Base-by-base conservation (phyloP, 495 filamentous ascomycete genomes). In the Aspergillus bridgeri region DNA sequence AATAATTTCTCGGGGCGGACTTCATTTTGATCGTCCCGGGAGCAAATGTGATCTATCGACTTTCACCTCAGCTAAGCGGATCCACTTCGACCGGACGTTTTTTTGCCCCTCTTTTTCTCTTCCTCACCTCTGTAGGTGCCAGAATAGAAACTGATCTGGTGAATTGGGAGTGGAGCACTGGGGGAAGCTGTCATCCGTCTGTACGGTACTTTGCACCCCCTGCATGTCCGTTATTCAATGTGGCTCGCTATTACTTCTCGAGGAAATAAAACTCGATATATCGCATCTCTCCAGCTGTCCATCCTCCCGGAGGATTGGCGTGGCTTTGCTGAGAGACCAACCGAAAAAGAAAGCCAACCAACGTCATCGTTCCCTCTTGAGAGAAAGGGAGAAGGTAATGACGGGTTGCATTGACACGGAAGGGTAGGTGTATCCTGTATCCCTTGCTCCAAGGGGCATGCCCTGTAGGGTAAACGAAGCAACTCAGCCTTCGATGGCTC, bases 191-290 rank as follows among this genome's bases (percentile, higher is more conserved):
- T 17, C 22, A 24, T 51, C 52, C 50, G 44, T 17, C 33, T 58
- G 51, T 46, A 52, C 22, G 51, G 63, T 57, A 58, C 54, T 58
- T 60, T 54, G 44, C 5, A 23, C 33, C 55, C 62, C 58, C 64
- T 66, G 62, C 62, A 61, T 58, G 52, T 58, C 56, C 62, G 62
- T 64, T 61, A 64, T 58, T 58, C 46, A 58, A 61, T 64, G 58
- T 61, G 55, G 55, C 62, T 51, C 56, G 22, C 17, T n/a, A 29
- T 27, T 48, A 49, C 38, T 38, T 33, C n/a, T 19, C 33, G 33
- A 19, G 33, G 8, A 59, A 54, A 44, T 22, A 23, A 51, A 60
- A 60, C 53, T 20, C 56, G 62, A 64, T 49, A 58, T 48, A 55
- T 64, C 62, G 54, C 42, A 55, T 53, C 45, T 13, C 11, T 50